phyloP scores from a whole-genome alignment of 2,329 filamentous ascomycete species.

The Epichloe brachyelytri region DNA sequence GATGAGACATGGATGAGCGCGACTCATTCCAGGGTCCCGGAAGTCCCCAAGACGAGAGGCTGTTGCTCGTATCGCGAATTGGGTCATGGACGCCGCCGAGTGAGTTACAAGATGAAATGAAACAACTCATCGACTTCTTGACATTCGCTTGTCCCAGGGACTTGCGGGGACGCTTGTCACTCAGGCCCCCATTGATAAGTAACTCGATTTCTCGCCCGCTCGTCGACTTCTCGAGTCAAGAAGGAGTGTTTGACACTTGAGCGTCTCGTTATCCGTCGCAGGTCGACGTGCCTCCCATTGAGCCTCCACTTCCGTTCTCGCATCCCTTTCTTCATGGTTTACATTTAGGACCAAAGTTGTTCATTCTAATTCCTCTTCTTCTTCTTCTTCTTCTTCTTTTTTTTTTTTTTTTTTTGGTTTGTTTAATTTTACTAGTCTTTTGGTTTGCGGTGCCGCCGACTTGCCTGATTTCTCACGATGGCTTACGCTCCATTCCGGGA shows the following conservation, averaged over 20 bases:
- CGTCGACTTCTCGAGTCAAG: background rate
- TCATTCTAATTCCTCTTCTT: too few relatives aligned
- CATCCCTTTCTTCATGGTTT: too few relatives aligned
- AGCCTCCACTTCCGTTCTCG: too few relatives aligned
- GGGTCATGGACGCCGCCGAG: background rate
- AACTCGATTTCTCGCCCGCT: background rate
- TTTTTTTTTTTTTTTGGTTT: background rate
- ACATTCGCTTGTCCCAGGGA: background rate
- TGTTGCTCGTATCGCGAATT: background rate
- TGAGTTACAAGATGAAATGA: background rate
- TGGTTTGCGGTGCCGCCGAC: background rate
- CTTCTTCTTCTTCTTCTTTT: background rate
- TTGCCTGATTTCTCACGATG: background rate
- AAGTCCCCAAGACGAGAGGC: background rate
- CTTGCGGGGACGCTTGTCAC: background rate
- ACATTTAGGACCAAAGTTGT: too few relatives aligned
- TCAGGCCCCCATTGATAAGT: background rate
- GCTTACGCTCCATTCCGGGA: background rate
- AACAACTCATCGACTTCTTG: background rate
- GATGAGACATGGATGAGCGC: background rate
- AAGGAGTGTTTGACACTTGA: background rate
- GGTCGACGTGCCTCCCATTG: background rate
- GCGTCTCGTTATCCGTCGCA: background rate
- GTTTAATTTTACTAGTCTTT: background rate
- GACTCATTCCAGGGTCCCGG: background rate